phyloP scores from a whole-genome alignment of 139 green algal species.

The Coccomyxa sp. region DNA sequence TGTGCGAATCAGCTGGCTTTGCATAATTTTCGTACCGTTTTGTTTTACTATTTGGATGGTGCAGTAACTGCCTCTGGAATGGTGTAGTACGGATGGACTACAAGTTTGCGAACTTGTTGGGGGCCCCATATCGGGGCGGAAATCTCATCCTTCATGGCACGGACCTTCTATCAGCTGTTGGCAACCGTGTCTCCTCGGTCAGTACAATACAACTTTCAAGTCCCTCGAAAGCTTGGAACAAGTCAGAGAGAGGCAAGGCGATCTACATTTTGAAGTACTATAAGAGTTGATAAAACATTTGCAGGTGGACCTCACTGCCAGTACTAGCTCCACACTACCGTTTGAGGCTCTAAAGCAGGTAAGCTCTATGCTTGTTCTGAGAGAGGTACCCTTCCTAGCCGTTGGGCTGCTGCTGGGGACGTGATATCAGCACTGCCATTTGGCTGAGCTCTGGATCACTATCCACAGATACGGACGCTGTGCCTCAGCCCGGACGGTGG shows the following conservation, averaged over 20 bases:
- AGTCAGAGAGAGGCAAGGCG: too few species aligned
- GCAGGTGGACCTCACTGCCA: conserved; percentile 73
- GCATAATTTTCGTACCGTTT: too few species aligned
- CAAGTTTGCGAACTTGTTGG: conserved; percentile 82
- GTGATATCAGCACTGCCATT: background rate
- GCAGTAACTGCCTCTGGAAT: background rate
- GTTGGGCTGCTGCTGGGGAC: background rate
- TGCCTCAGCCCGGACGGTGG: conserved; percentile 72
- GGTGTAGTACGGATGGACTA: conserved; percentile 38
- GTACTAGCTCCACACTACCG: conserved; percentile 67
- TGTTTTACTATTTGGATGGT: too few species aligned
- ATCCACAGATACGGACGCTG: conserved; percentile 64
- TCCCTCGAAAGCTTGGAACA: background rate
- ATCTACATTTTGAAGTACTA: too few species aligned
- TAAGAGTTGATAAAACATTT: background rate
- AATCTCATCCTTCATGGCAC: conserved; percentile 77
- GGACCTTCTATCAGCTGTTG: conserved; percentile 79
- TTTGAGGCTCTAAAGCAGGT: conserved; percentile 78
- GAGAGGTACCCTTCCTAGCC: background rate
- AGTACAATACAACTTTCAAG: background rate
- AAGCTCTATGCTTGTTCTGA: background rate
- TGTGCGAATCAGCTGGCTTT: too few species aligned
- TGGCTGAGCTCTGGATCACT: background rate
- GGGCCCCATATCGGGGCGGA: conserved; percentile 89
- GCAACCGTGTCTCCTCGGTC: conserved; percentile 84